Evolutionary conservation across 768 basidiomycete genomes (phyloP), one percentile per base, ranked within the genome.

Genomic region (Psilocybe tampanensis): DNA sequence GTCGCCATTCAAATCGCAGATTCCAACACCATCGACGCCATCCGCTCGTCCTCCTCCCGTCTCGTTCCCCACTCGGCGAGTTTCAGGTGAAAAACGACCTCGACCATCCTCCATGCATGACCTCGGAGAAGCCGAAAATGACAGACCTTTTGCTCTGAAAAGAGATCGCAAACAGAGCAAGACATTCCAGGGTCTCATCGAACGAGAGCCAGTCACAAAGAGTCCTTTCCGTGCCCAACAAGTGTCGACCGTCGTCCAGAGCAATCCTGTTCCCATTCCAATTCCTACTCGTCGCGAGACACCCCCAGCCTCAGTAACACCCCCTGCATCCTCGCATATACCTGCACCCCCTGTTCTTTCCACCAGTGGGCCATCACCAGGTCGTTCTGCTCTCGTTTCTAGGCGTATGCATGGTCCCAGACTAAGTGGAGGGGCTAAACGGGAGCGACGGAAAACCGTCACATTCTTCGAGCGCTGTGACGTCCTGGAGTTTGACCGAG

Each of bases 401-500:
- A 84, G 83, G 60, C 82, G 89, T 33, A 79, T 92, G 61, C 88
- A 88, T 62, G 92, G 92, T 2, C 92, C 92, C 4, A 86, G 92
- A 26, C 72, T 82, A 3, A 84, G 78, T 52, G 79, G 76, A 22
- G 77, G 76, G 48, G 72, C 74, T 1, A 79, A 66, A 64, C 79
- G 84, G 19, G 81, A 83, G 63, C 79, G 84, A 24, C 71, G 89
- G 59, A 94, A 92, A 69, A 92, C 84, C 0, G 93, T 95, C 23
- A 89, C 84, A 1, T 95, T 90, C 56, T 81, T 88, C 67, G 88
- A 90, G 60, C 80, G 84, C 11, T 90, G 89, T 61, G 92, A 94
- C 59, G 91, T 95, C 11, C 70, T 93, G 26, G 91, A 93, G 66
- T 92, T 91, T 66, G 87, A 90, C 55, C 74, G 80, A 18, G 88